phyloP scores from a whole-genome alignment of 2,329 filamentous ascomycete genomes.

The Trichoderma polysporum region DNA sequence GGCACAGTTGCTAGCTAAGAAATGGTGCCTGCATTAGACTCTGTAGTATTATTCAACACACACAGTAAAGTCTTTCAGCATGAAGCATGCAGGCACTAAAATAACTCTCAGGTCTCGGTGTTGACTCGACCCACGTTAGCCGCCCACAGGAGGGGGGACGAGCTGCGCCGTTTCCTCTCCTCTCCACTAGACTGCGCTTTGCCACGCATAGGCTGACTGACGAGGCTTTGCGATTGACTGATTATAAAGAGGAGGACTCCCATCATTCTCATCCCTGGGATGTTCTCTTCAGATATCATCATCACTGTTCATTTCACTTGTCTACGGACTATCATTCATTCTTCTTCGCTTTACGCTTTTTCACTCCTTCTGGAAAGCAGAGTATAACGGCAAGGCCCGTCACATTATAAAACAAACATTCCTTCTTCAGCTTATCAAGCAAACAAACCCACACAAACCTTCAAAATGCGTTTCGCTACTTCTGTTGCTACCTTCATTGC shows the following conservation, averaged over 20 bases:
- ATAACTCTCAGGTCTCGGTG: neutral
- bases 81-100: neutral
- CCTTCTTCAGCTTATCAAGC: slow-evolving; percentile 15
- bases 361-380: slow-evolving; percentile 21
- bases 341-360: slow-evolving; percentile 10
- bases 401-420: slow-evolving; percentile 12
- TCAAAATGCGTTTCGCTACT: slow-evolving; percentile 56
- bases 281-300: neutral
- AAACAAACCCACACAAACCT: slow-evolving; percentile 25
- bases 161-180: neutral
- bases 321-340: slow-evolving; percentile 21
- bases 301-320: slow-evolving; percentile 19
- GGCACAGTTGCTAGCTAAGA: neutral
- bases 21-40: slow-evolving; percentile 17
- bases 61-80: neutral
- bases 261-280: neutral
- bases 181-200: neutral
- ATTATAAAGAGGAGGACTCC: slow-evolving; percentile 17
- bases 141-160: neutral
- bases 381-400: slow-evolving; percentile 20
- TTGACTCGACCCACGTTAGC: slow-evolving; percentile 12
- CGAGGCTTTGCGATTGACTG: neutral
- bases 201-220: slow-evolving; percentile 15
- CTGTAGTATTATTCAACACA: neutral
- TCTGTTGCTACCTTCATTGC: slow-evolving; percentile 46